Evolutionary conservation across 495 filamentous ascomycete species (phyloP).

Genomic region (Aspergillus nidulans): DNA sequence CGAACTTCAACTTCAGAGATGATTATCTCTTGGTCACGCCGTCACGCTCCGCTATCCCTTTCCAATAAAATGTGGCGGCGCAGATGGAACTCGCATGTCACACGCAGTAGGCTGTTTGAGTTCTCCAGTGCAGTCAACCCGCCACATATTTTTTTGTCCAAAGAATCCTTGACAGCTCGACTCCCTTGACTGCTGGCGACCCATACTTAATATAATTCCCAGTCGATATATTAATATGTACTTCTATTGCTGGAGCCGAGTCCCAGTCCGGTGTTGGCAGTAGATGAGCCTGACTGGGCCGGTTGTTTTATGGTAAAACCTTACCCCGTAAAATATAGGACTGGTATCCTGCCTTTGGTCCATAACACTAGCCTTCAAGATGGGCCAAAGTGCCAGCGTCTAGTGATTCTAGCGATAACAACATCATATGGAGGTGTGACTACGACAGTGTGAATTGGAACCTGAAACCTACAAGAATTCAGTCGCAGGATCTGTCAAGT

Average conservation of each 20-base stretch:
- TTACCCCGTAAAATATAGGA: no score
- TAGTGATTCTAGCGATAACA: no score
- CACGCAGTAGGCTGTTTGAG: background rate
- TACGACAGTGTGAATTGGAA: background rate
- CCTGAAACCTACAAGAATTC: background rate
- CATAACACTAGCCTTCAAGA: background rate
- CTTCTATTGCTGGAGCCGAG: background rate
- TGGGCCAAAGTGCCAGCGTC: background rate
- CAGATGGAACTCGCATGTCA: background rate
- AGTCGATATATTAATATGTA: background rate
- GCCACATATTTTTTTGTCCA: background rate
- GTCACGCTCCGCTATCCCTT: background rate
- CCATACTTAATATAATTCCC: constrained; percentile 1
- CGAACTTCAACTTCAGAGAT: no score
- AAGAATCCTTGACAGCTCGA: background rate
- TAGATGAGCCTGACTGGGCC: constrained; percentile 4
- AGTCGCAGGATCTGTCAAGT: background rate
- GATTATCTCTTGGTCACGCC: background rate
- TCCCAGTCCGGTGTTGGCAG: constrained; percentile 4
- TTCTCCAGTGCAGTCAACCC: constrained; percentile 2
- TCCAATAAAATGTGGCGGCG: background rate
- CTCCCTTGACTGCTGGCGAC: background rate
- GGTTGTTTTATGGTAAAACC: background rate
- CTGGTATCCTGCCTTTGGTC: background rate
- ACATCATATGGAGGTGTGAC: background rate